A percentile compares a stretch with the other conserved stretches of the same genome.
phyloP scores from a whole-genome alignment of 1,139 yeast species.

The Pneumocystis wakefieldiae region DNA sequence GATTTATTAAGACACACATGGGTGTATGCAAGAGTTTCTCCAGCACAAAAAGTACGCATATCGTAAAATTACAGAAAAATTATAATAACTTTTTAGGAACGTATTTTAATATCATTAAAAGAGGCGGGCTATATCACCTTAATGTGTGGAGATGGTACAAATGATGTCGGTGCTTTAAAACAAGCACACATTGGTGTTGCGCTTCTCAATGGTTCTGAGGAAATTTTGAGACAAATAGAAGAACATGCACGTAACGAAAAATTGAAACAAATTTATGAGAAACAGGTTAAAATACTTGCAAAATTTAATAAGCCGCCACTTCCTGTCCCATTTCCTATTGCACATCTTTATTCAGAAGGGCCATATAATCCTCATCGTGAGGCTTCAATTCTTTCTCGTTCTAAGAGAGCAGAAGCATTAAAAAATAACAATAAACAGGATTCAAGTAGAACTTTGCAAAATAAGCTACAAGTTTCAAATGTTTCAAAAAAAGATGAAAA shows the following conservation, averaged over 20 bases:
- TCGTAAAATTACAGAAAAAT: background rate
- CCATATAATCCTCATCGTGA: slow-evolving; percentile 77
- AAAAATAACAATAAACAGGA: slow-evolving; percentile 16
- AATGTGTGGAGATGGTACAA: slow-evolving; percentile 99
- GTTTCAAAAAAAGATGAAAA: slow-evolving; percentile 20
- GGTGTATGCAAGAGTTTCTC: slow-evolving; percentile 97
- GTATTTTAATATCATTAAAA: slow-evolving; percentile 67
- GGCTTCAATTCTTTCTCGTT: slow-evolving; percentile 71
- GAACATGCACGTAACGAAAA: slow-evolving; percentile 62
- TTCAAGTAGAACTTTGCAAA: slow-evolving; percentile 32
- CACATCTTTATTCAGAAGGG: slow-evolving; percentile 94
- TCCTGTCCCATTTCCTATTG: slow-evolving; percentile 73
- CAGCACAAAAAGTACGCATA: slow-evolving; percentile 48
- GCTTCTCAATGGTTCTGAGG: slow-evolving; percentile 88
- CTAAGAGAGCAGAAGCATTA: slow-evolving; percentile 23
- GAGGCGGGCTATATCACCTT: slow-evolving; percentile 82
- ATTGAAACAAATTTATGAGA: slow-evolving; percentile 56
- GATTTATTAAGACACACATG: slow-evolving; percentile 75
- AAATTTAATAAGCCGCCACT: slow-evolving; percentile 79
- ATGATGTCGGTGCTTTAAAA: slow-evolving; percentile 97
- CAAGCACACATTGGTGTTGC: slow-evolving; percentile 99
- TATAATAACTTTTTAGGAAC: slow-evolving; percentile 32
- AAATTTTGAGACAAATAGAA: slow-evolving; percentile 75
- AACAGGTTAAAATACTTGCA: slow-evolving; percentile 62
- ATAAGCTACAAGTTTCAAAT: slow-evolving; percentile 48